A percentile compares a stretch with the other conserved stretches of the same genome.
Evolutionary conservation across 2,329 filamentous ascomycete species (phyloP).

Genomic region (Aspergillus pseudoglaucus): DNA sequence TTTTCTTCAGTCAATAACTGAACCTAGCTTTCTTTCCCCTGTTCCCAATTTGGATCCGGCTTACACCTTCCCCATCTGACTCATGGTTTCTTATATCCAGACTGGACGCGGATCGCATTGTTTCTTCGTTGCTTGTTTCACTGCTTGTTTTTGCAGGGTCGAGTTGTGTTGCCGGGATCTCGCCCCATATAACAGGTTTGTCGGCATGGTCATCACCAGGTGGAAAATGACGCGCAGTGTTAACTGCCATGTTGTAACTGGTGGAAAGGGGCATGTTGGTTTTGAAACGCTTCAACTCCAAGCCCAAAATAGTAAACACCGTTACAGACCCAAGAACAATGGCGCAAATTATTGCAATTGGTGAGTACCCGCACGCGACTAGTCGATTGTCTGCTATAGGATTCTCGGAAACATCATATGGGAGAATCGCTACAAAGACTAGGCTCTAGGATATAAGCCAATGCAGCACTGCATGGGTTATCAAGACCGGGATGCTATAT

Average conservation of each 20-base stretch:
- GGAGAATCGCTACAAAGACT: constrained; percentile 26
- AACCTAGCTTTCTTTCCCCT: not conserved
- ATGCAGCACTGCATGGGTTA: constrained; percentile 31
- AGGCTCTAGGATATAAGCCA: constrained; percentile 44
- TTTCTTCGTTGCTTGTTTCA: no score
- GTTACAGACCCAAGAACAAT: not conserved
- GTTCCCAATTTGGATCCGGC: not conserved
- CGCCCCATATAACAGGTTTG: constrained; percentile 10
- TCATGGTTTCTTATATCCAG: not conserved
- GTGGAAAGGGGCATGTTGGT: constrained; percentile 3
- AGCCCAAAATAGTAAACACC: not conserved
- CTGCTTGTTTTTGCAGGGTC: no score
- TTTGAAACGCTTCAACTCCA: not conserved
- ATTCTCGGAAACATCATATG: constrained; percentile 17
- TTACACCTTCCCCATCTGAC: not conserved
- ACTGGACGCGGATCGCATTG: not conserved
- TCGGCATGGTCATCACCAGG: not conserved
- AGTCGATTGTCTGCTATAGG: not conserved
- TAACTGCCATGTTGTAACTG: constrained; percentile 5
- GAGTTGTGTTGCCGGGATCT: not conserved
- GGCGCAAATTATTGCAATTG: not conserved
- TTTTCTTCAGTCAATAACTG: not conserved
- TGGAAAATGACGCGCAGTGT: constrained; percentile 7
- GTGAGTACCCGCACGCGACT: not conserved
- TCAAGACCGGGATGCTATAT: constrained; percentile 36